Percentiles rank a stretch among this genome's conserved stretches.
These are phyloP conservation scores for Elongisporangium anandrum DNA, from an alignment of 352 stramenopile genomes.

Conservation along the genomic window DNA sequence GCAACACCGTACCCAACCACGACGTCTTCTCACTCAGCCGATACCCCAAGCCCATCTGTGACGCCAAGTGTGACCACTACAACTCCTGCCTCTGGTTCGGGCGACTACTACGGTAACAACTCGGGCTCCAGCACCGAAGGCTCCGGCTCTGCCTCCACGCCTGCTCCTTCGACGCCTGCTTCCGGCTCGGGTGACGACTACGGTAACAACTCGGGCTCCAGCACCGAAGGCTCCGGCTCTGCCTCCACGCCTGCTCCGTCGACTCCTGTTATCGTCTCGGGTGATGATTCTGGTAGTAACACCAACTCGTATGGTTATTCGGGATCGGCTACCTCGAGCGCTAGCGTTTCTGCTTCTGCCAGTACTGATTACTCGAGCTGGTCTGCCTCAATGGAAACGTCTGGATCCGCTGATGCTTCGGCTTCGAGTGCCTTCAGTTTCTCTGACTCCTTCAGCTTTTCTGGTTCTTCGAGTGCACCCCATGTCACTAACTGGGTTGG, in stretches of 20 bases:
- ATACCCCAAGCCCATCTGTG: too few relatives aligned
- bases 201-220: background rate
- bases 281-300: too few relatives aligned
- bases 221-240: too few relatives aligned
- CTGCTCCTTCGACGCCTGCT: background rate
- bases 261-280: too few relatives aligned
- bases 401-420: background rate
- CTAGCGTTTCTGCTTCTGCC: background rate
- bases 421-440: background rate
- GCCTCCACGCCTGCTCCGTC: background rate
- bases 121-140: background rate
- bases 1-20: background rate
- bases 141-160: background rate
- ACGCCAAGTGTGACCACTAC: background rate
- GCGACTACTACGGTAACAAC: background rate
- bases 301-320: too few relatives aligned
- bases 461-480: background rate
- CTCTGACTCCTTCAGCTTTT: background rate
- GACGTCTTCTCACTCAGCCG: background rate
- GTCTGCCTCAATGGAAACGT: background rate
- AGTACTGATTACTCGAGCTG: background rate
- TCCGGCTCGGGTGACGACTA: background rate
- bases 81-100: background rate
- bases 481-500: conserved; percentile 6
- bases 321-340: too few relatives aligned